Percentiles rank a stretch among this genome's conserved stretches.
Evolutionary conservation across 805 yeast genomes (phyloP).

Genomic region (Zygoascus ofunaensis): DNA sequence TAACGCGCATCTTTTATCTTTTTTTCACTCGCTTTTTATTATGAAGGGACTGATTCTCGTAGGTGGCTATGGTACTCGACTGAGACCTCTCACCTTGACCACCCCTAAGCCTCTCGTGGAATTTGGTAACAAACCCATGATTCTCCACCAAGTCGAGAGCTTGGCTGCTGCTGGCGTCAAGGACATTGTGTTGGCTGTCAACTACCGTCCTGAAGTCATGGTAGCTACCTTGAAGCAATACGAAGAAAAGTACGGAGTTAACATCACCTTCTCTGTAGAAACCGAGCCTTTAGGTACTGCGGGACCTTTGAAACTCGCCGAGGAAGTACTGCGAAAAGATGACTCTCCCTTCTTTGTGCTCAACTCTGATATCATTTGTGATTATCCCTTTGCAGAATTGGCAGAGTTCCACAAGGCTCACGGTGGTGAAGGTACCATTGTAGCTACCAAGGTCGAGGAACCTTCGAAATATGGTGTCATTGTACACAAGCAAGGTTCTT

Average conservation of each 20-base stretch:
- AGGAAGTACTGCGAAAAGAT: slow-evolving; percentile 85
- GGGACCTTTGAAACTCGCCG: slow-evolving; percentile 97
- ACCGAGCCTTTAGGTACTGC: slow-evolving; percentile 99
- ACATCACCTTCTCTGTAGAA: slow-evolving; percentile 94
- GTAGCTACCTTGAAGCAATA: slow-evolving; percentile 88
- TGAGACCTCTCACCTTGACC: slow-evolving; percentile 94
- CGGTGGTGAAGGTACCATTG: slow-evolving; percentile 97
- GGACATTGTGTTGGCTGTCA: slow-evolving; percentile 95
- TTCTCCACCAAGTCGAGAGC: slow-evolving; percentile 96
- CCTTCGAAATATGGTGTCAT: slow-evolving; percentile 99
- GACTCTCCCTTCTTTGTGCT: slow-evolving; percentile 93
- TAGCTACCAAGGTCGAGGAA: slow-evolving; percentile 98
- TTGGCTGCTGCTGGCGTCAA: slow-evolving; percentile 97
- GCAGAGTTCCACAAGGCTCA: slow-evolving; percentile 88
- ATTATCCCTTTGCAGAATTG: slow-evolving; percentile 91
- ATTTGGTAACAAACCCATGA: slow-evolving; percentile 99
- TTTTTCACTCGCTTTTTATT: no score
- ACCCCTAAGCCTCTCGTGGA: slow-evolving; percentile 95
- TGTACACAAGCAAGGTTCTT: slow-evolving; percentile 91
- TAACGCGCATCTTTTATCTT: no score
- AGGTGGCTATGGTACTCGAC: slow-evolving; percentile 99
- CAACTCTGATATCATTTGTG: slow-evolving; percentile 98
- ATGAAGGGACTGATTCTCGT: slow-evolving; percentile 98
- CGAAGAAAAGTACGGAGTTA: slow-evolving; percentile 90
- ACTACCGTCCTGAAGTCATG: slow-evolving; percentile 99